Percentiles rank a stretch among this genome's conserved stretches.
Evolutionary conservation across 2,329 filamentous ascomycete species (phyloP).

Genomic region (Hysterium pulicare): DNA sequence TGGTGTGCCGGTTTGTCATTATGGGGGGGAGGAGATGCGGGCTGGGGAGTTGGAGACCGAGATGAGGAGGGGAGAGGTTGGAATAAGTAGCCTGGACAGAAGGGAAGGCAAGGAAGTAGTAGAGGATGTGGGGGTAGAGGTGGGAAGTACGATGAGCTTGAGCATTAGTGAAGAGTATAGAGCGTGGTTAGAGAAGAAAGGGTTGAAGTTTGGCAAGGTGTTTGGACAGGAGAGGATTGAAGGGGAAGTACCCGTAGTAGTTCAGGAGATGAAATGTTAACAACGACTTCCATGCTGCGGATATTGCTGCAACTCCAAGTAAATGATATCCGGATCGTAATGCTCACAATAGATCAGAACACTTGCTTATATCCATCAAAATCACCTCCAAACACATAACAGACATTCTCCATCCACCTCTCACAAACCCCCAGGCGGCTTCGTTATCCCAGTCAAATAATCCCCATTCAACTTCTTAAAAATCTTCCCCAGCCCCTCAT

Average conservation of each 20-base stretch:
- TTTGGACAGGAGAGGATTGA: neutral
- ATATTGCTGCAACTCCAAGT: too few relatives aligned
- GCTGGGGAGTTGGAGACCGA: neutral
- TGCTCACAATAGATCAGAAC: too few relatives aligned
- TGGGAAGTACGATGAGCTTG: neutral
- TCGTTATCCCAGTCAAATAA: conserved; percentile 43
- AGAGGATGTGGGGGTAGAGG: neutral
- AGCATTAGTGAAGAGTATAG: neutral
- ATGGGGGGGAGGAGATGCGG: neutral
- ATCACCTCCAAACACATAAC: too few relatives aligned
- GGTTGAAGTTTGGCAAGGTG: neutral
- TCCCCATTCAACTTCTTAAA: conserved; percentile 52
- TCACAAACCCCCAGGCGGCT: conserved; percentile 32
- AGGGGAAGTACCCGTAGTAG: too few relatives aligned
- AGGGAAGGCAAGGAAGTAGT: neutral
- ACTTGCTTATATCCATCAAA: too few relatives aligned
- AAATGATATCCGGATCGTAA: too few relatives aligned
- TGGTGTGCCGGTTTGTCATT: conserved; percentile 5
- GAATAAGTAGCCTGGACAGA: neutral
- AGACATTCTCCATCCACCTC: too few relatives aligned
- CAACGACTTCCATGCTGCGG: too few relatives aligned
- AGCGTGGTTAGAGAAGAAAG: neutral
- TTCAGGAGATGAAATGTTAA: too few relatives aligned
- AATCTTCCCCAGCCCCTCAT: conserved; percentile 45
- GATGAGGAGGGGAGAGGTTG: neutral